A percentile compares a stretch with the other conserved stretches of the same genome.
phyloP scores from a whole-genome alignment of 169 alveolate species.

The Perkinsus olseni region DNA sequence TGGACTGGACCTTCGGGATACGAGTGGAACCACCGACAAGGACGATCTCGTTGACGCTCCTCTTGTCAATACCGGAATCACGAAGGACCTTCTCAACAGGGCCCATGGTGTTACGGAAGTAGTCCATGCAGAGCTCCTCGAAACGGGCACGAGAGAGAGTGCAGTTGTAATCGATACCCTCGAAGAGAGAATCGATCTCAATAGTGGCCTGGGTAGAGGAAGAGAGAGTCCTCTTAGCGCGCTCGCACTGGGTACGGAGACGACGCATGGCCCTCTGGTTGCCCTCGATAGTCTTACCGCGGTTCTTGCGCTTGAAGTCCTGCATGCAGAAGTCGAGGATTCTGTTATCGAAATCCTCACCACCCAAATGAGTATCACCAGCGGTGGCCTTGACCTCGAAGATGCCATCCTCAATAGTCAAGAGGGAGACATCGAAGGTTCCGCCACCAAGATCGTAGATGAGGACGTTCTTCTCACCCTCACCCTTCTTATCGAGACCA shows the following conservation, averaged over 20 bases:
- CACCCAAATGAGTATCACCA: conserved; percentile 91
- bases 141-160: conserved; percentile 86
- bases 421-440: conserved; percentile 87
- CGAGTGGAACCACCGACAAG: conserved; percentile 97
- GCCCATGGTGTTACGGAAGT: conserved; percentile 79
- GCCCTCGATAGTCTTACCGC: conserved; percentile 65
- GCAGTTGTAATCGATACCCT: conserved; percentile 82
- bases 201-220: conserved; percentile 82
- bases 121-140: conserved; percentile 86
- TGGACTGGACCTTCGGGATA: conserved; percentile 86
- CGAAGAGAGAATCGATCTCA: conserved; percentile 81
- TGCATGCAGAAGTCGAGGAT: conserved; percentile 84
- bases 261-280: conserved; percentile 83
- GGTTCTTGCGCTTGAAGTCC: conserved; percentile 81
- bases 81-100: conserved; percentile 88
- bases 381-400: conserved; percentile 91
- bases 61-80: conserved; percentile 84
- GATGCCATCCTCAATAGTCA: conserved; percentile 86
- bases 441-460: conserved; percentile 98
- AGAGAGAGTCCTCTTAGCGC: conserved; percentile 87
- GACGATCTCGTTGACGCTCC: conserved; percentile 86
- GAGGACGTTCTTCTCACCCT: conserved; percentile 85
- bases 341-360: conserved; percentile 93
- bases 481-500: conserved; percentile 85
- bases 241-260: conserved; percentile 86